Conservation (phyloP, 345 rosid genomes). For the Populus alba region DNA sequence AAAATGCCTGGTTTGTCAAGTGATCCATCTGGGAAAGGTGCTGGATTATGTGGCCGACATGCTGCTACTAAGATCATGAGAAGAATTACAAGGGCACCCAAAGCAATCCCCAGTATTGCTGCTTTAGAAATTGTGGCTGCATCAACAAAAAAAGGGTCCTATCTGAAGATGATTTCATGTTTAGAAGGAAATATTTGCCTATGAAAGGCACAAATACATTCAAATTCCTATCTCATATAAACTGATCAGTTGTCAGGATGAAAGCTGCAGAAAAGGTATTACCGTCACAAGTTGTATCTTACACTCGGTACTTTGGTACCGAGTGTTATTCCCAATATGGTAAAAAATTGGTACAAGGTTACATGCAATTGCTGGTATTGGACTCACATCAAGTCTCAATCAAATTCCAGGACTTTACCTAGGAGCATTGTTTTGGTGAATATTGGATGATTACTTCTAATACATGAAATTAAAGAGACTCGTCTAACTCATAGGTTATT, state of each 20-base stretch:
- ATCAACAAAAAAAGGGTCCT: background rate
- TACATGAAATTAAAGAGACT: background rate
- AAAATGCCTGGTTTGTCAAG: conserved; percentile 79
- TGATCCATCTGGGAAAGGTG: conserved; percentile 64
- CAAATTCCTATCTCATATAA: background rate
- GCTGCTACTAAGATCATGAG: conserved; percentile 81
- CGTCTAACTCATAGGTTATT: background rate
- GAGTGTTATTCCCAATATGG: background rate
- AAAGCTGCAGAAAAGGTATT: background rate
- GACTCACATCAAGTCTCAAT: background rate
- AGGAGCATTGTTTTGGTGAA: background rate
- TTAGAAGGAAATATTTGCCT: background rate
- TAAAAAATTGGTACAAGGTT: background rate
- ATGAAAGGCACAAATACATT: background rate
- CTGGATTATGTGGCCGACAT: conserved; percentile 66
- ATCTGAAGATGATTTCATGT: background rate
- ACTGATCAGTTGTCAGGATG: background rate
- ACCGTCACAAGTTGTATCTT: background rate
- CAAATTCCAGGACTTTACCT: background rate
- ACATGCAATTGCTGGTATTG: background rate
- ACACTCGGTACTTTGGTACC: background rate
- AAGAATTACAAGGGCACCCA: conserved; percentile 86
- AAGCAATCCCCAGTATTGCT: conserved; percentile 82
- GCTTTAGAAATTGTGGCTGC: conserved; percentile 84
- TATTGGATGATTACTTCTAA: background rate